phyloP scores from a whole-genome alignment of 805 yeast species.

The Candida gorgasii region DNA sequence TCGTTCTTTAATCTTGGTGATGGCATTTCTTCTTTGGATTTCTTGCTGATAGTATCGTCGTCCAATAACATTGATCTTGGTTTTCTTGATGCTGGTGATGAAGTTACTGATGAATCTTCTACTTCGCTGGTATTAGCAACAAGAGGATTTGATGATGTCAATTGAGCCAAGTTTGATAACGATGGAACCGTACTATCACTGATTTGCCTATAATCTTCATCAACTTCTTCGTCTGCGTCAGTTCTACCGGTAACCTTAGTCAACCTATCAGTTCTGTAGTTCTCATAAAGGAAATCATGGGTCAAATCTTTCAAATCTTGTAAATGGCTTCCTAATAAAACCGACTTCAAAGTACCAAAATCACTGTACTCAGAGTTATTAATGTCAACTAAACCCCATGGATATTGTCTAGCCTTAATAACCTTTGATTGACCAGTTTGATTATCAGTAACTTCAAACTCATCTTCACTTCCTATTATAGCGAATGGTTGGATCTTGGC shows the following conservation, averaged over 20 bases:
- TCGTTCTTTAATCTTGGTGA: conserved; percentile 33
- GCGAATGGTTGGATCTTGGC: conserved; percentile 76
- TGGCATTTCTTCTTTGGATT: conserved; percentile 12
- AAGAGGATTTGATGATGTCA: conserved; percentile 20
- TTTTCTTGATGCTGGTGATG: conserved; percentile 20
- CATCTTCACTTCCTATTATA: conserved; percentile 63
- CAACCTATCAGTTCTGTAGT: conserved; percentile 75
- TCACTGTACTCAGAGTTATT: conserved; percentile 54
- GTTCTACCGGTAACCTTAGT: conserved; percentile 54
- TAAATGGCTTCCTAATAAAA: conserved; percentile 78
- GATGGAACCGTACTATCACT: conserved; percentile 45
- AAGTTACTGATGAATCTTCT: conserved; percentile 18
- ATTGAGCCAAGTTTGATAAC: conserved; percentile 62
- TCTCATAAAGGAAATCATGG: conserved; percentile 72
- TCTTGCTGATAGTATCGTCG: conserved; percentile 11
- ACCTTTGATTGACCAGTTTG: conserved; percentile 44
- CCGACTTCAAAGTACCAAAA: conserved; percentile 61
- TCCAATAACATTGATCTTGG: conserved; percentile 40
- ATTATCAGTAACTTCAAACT: conserved; percentile 42
- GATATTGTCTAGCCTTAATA: conserved; percentile 65
- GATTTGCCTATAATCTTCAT: conserved; percentile 18
- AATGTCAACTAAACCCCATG: conserved; percentile 71
- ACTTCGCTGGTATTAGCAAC: not conserved
- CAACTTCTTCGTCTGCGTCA: conserved; percentile 24
- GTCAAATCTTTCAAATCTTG: conserved; percentile 81